Evolutionary conservation across 2,329 filamentous ascomycete species (phyloP).

Genomic region (Didymella exigua): DNA sequence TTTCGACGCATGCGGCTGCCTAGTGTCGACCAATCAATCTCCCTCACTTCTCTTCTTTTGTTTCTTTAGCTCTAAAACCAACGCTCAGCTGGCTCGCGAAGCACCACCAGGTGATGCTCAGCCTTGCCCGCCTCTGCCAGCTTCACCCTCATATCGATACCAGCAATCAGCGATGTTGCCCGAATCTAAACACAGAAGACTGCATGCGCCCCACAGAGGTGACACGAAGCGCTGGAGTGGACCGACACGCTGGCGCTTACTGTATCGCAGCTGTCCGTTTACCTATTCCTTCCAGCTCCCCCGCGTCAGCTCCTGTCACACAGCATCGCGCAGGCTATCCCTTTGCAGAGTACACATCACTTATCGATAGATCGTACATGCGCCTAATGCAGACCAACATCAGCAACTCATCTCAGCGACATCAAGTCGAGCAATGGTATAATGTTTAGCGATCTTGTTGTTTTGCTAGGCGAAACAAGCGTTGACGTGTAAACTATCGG

Average conservation of each 20-base stretch:
- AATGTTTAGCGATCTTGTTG: background rate
- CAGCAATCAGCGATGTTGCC: slow-evolving; percentile 6
- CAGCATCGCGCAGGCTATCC: background rate
- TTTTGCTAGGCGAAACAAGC: background rate
- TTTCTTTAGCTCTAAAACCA: background rate
- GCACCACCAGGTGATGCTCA: background rate
- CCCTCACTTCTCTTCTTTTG: background rate
- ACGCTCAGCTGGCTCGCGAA: background rate
- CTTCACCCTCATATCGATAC: background rate
- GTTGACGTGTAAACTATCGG: background rate
- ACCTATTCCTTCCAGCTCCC: slow-evolving; percentile 1
- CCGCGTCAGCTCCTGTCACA: slow-evolving; percentile 12
- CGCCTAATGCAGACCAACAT: slow-evolving; percentile 1
- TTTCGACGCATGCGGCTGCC: background rate
- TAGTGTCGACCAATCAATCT: background rate
- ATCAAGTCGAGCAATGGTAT: background rate
- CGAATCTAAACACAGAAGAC: slow-evolving; percentile 5
- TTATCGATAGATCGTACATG: slow-evolving; percentile 18
- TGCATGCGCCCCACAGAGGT: background rate
- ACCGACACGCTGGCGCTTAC: slow-evolving; percentile 18
- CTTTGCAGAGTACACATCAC: slow-evolving; percentile 1
- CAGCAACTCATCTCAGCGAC: background rate
- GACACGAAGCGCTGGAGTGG: slow-evolving; percentile 6
- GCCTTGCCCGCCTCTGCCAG: background rate
- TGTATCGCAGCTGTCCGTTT: background rate